phyloP scores from a whole-genome alignment of 768 basidiomycete genomes.

The Leccinum boreale region DNA sequence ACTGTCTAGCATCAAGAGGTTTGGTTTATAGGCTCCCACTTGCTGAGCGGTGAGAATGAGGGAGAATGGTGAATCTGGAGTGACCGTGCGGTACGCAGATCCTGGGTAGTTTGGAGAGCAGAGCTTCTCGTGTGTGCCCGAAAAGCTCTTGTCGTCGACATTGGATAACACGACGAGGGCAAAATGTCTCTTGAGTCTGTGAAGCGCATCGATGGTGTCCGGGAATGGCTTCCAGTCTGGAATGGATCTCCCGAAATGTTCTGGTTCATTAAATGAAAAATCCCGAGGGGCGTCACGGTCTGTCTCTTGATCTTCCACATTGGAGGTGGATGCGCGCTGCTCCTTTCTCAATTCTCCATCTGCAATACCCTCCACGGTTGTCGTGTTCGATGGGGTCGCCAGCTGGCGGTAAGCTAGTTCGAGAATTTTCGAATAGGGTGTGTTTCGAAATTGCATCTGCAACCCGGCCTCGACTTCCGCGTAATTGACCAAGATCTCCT shows the following conservation, averaged over 20 bases:
- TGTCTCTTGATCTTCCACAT: neutral
- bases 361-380: slow-evolving; percentile 33
- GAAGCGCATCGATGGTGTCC: slow-evolving; percentile 61
- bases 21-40: slow-evolving; percentile 69
- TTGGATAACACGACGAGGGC: slow-evolving; percentile 75
- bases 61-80: slow-evolving; percentile 55
- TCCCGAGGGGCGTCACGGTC: neutral
- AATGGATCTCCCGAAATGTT: slow-evolving; percentile 59
- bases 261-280: slow-evolving; percentile 29
- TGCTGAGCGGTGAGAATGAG: slow-evolving; percentile 71
- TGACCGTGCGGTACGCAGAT: slow-evolving; percentile 39
- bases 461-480: slow-evolving; percentile 52
- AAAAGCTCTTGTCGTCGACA: slow-evolving; percentile 64
- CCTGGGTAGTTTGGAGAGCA: slow-evolving; percentile 10
- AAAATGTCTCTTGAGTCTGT: slow-evolving; percentile 56
- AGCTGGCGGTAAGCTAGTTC: slow-evolving; percentile 38
- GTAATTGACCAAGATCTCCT: slow-evolving; percentile 51
- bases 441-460: slow-evolving; percentile 52
- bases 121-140: slow-evolving; percentile 54
- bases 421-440: slow-evolving; percentile 62
- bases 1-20: slow-evolving; percentile 39
- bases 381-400: slow-evolving; percentile 32
- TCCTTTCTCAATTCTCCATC: slow-evolving; percentile 16
- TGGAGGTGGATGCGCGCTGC: slow-evolving; percentile 14
- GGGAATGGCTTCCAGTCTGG: slow-evolving; percentile 63